Percentiles rank a stretch among this genome's conserved stretches.
These are phyloP conservation scores for Mucor irregularis DNA, from an alignment of 371 early-diverging fungal genomes.

Conservation along the genomic window DNA sequence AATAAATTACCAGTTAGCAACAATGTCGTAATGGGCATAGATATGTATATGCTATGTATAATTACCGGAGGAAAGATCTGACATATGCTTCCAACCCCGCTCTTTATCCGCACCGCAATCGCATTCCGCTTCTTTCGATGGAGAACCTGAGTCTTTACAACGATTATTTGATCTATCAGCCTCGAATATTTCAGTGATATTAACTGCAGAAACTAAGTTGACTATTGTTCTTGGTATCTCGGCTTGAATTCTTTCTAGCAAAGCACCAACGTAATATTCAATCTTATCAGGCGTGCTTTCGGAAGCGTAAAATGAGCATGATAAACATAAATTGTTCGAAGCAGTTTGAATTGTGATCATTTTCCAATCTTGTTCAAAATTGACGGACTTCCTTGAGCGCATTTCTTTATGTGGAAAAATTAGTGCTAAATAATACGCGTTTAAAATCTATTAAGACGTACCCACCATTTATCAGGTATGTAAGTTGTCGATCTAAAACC, in stretches of 20 bases:
- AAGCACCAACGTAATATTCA: slow-evolving; percentile 23
- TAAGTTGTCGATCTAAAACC: no score
- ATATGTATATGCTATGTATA: background rate
- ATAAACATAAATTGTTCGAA: background rate
- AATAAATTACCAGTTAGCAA: no score
- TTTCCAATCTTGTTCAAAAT: slow-evolving; percentile 43
- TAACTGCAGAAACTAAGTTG: slow-evolving; percentile 28
- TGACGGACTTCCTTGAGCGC: slow-evolving; percentile 8
- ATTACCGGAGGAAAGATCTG: no score
- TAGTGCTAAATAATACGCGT: background rate
- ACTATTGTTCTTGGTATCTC: slow-evolving; percentile 24
- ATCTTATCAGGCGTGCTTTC: slow-evolving; percentile 24
- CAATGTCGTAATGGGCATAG: no score
- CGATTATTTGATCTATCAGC: slow-evolving; percentile 17
- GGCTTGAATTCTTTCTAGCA: slow-evolving; percentile 15
- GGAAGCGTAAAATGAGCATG: no score
- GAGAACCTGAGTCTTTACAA: background rate
- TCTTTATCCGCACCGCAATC: slow-evolving; percentile 4
- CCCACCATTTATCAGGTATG: no score
- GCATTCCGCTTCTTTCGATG: slow-evolving; percentile 10
- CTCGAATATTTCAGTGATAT: slow-evolving; percentile 26
- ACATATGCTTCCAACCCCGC: no score
- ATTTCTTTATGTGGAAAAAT: slow-evolving; percentile 16
- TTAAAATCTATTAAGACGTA: background rate
- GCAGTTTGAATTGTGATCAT: slow-evolving; percentile 47